phyloP scores from a whole-genome alignment of 2,329 filamentous ascomycete species.

The Diaporthe citriasiana region DNA sequence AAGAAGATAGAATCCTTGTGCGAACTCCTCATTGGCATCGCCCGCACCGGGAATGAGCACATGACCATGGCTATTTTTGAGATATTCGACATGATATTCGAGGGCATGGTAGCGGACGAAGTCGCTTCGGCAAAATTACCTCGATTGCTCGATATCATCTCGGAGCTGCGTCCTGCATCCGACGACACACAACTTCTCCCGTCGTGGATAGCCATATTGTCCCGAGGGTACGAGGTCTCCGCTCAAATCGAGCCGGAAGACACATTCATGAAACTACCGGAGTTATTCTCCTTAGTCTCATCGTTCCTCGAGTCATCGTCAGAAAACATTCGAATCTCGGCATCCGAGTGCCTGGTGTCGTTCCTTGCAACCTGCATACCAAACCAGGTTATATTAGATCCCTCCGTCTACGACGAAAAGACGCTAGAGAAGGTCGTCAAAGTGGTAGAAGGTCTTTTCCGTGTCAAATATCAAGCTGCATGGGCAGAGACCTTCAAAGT shows the following conservation, averaged over 20 bases:
- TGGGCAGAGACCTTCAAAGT: constrained; percentile 97
- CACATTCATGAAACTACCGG: constrained; percentile 90
- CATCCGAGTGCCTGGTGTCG: constrained; percentile 94
- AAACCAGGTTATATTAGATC: constrained; percentile 84
- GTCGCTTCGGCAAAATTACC: constrained; percentile 91
- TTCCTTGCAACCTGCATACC: constrained; percentile 94
- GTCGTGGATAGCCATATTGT: constrained; percentile 96
- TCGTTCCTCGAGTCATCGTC: constrained; percentile 88
- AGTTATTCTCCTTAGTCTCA: constrained; percentile 84
- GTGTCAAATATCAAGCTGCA: constrained; percentile 91
- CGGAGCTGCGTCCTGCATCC: constrained; percentile 89
- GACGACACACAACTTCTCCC: constrained; percentile 96
- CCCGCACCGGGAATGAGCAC: constrained; percentile 91
- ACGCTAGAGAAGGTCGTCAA: constrained; percentile 84
- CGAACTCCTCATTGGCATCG: constrained; percentile 89
- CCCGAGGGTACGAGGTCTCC: constrained; percentile 93
- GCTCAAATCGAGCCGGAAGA: constrained; percentile 90
- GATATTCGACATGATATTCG: constrained; percentile 97
- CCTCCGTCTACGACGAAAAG: constrained; percentile 94
- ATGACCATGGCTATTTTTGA: constrained; percentile 97
- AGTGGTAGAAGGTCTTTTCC: constrained; percentile 80
- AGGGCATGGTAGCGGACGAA: constrained; percentile 88
- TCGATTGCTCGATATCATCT: constrained; percentile 89
- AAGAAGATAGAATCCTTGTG: constrained; percentile 94
- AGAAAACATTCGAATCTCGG: constrained; percentile 93